phyloP scores from a whole-genome alignment of 208 protist genomes.

The Vickermania ingenoplastis region DNA sequence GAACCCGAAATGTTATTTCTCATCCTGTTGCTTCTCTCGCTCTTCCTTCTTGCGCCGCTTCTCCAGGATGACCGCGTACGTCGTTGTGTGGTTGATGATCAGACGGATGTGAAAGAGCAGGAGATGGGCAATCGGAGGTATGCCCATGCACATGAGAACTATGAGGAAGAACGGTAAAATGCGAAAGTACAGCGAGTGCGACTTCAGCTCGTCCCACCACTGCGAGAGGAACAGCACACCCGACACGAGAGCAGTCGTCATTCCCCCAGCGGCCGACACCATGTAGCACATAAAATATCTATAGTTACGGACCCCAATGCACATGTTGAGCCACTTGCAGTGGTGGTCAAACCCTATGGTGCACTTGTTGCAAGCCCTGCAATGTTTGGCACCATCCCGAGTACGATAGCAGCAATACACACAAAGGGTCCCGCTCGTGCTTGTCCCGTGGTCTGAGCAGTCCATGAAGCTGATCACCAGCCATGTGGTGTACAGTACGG shows the following conservation, averaged over 20 bases:
- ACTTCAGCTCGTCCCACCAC: constrained; percentile 46
- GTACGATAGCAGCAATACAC: constrained; percentile 54
- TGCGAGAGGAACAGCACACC: constrained; percentile 29
- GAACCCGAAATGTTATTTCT: too few species aligned
- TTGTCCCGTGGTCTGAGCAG: constrained; percentile 26
- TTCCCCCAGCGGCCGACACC: constrained; percentile 13
- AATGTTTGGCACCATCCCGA: constrained; percentile 62
- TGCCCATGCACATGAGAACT: constrained; percentile 18
- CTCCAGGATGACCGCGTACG: constrained; percentile 51
- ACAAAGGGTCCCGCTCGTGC: constrained; percentile 48
- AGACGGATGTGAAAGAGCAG: constrained; percentile 56
- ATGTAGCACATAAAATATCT: constrained; percentile 54
- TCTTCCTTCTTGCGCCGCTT: constrained; percentile 17
- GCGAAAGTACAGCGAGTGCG: constrained; percentile 45
- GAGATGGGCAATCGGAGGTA: constrained; percentile 39
- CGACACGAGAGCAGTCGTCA: constrained; percentile 14
- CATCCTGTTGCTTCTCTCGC: too few species aligned
- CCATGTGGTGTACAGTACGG: constrained; percentile 18
- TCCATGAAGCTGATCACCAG: constrained; percentile 45
- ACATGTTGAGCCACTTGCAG: constrained; percentile 90
- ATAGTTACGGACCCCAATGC: constrained; percentile 79
- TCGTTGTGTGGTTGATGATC: constrained; percentile 23
- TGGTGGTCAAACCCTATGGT: constrained; percentile 86
- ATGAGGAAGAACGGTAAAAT: constrained; percentile 36
- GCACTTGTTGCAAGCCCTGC: constrained; percentile 87